A percentile compares a stretch with the other conserved stretches of the same genome.
Evolutionary conservation across 495 filamentous ascomycete species (phyloP).

Genomic region (Aspergillus taichungensis): DNA sequence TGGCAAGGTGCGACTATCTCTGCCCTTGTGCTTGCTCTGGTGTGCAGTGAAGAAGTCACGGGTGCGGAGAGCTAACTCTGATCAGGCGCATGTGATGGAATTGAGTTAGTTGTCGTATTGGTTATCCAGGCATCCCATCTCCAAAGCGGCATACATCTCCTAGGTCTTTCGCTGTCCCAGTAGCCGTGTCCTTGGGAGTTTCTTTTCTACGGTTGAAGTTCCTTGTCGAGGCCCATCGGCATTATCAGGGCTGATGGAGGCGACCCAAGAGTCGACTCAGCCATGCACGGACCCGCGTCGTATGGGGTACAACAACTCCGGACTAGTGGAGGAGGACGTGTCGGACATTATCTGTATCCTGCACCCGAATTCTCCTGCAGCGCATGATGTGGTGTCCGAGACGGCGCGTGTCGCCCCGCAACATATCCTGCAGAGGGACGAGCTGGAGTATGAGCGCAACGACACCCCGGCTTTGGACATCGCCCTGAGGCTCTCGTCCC

Average conservation of each 20-base stretch:
- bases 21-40: no score
- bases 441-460: slow-evolving; percentile 26
- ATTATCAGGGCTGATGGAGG: slow-evolving; percentile 27
- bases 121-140: slow-evolving; percentile 8
- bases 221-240: slow-evolving; percentile 8
- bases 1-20: no score
- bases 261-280: slow-evolving; percentile 69
- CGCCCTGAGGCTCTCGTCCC: slow-evolving; percentile 68
- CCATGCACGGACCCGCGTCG: slow-evolving; percentile 71
- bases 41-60: no score
- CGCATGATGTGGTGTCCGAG: slow-evolving; percentile 55
- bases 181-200: slow-evolving; percentile 6
- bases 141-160: not conserved
- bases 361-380: slow-evolving; percentile 64
- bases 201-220: slow-evolving; percentile 1
- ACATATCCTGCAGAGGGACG: slow-evolving; percentile 48
- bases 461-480: slow-evolving; percentile 54
- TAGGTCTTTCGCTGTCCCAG: not conserved
- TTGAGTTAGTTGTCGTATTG: slow-evolving; percentile 11
- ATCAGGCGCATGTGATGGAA: slow-evolving; percentile 9
- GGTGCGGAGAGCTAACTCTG: slow-evolving; percentile 6
- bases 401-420: slow-evolving; percentile 35
- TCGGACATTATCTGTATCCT: slow-evolving; percentile 85
- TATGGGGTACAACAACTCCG: slow-evolving; percentile 64
- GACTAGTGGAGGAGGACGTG: slow-evolving; percentile 68